Evolutionary conservation across 768 basidiomycete species (phyloP).

Genomic region (Hygrocybe punicea): DNA sequence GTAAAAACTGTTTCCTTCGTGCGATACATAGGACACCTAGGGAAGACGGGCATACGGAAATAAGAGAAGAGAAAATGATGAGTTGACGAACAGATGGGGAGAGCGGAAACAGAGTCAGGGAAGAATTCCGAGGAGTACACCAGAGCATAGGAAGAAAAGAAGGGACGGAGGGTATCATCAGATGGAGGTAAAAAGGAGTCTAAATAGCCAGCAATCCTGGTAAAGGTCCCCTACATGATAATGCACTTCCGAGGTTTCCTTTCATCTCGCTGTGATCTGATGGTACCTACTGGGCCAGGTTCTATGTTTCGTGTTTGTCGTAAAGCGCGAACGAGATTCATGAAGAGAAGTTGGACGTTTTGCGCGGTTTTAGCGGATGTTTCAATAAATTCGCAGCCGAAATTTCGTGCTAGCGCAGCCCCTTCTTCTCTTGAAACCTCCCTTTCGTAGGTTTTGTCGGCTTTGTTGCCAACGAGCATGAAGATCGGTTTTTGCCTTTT

Average conservation of each 20-base stretch:
- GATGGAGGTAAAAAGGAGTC: constrained; percentile 72
- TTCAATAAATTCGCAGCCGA: constrained; percentile 93
- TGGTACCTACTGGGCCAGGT: constrained; percentile 46
- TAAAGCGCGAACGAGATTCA: constrained; percentile 77
- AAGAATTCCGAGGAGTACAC: constrained; percentile 3
- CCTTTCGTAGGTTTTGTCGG: constrained; percentile 85
- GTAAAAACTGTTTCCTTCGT: constrained; percentile 26
- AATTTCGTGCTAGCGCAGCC: constrained; percentile 68
- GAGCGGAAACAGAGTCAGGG: constrained; percentile 17
- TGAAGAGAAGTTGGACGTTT: constrained; percentile 91
- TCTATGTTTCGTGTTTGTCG: constrained; percentile 67
- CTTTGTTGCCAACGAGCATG: constrained; percentile 96
- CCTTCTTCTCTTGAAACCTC: constrained; percentile 93
- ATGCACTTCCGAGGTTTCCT: constrained; percentile 56
- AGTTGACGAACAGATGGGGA: constrained; percentile 25
- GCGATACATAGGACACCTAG: constrained; percentile 38
- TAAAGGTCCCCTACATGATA: constrained; percentile 73
- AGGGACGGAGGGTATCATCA: constrained; percentile 70
- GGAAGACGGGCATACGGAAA: constrained; percentile 2
- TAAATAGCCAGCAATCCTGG: constrained; percentile 62
- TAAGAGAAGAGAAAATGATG: constrained; percentile 6
- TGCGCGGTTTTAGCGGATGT: constrained; percentile 94
- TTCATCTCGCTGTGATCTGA: constrained; percentile 44
- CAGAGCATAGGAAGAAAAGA: constrained; percentile 19
- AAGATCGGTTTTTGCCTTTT: constrained; percentile 83